Evolutionary conservation across 1,284 basidiomycete species (phyloP), one percentile per base, ranked within the genome.

Genomic region (Sporisorium iseilematis-ciliati): DNA sequence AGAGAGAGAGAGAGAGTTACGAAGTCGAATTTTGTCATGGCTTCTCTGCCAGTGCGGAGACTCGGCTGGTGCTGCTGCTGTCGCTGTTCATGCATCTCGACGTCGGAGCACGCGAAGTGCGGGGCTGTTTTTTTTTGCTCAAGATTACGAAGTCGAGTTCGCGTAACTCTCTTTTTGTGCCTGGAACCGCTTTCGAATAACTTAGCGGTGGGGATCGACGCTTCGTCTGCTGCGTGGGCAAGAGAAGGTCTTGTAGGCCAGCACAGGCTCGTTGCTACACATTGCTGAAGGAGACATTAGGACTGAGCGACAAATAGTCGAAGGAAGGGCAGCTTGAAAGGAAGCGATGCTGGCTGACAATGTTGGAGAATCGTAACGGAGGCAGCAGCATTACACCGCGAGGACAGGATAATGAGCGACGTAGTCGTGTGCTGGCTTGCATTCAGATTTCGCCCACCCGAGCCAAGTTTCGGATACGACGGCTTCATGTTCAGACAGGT

Each of bases 121-220:
- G 49, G 49, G 31, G 49, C n/a, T 21, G 12, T 21, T 20, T 11
- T 23, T 21, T 23, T 8, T 21, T 43, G 16, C 18, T 4, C 1
- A 11, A n/a, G 26, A 65, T 71, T 71, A 71, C 68, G 68, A 71
- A 71, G 62, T 62, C 21, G 49, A 23, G 10, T 29, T 57, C 40
- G 61, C 67, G 62, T 63, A 59, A 68, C 40, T n/a, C 41, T 16
- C 40, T 20, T 41, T 46, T 52, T 40, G 18, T 10, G 42, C 1
- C 20, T 40, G 11, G 38, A 5, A 40, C 11, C 11, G 4, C 41
- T 4, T 3, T 42, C 7, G 41, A 6, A 20, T 42, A n/a, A n/a
- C 7, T 42, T n/a, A 7, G 35, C 35, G 35, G 35, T 38, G 35
- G 35, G 12, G 4, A 38, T 12, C 35, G 12, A 38, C 14, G 35